Evolutionary conservation across 1,284 basidiomycete genomes (phyloP).

Genomic region (Violaceomyces palustris): DNA sequence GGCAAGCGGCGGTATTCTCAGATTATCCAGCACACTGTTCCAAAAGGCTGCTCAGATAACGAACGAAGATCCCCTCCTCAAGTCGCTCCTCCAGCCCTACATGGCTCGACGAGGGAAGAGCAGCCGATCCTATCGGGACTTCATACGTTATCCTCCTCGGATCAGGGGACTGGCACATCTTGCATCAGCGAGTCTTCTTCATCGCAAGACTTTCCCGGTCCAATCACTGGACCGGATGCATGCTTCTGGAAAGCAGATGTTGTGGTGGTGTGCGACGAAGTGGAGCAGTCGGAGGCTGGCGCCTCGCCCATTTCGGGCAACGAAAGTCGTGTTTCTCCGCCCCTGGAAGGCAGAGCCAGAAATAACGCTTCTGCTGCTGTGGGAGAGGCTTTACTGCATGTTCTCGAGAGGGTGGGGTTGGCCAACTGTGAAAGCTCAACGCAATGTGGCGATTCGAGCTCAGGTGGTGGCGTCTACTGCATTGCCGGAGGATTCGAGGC

Average conservation of each 20-base stretch:
- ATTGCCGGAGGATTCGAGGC: background rate
- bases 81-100: background rate
- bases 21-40: conserved; percentile 7
- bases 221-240: too few relatives aligned
- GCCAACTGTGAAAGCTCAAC: too few relatives aligned
- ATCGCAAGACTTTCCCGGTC: too few relatives aligned
- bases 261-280: background rate
- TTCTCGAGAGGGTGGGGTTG: background rate
- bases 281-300: background rate
- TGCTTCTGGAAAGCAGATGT: background rate
- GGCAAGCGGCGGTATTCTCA: conserved; percentile 20
- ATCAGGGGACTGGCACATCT: background rate
- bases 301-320: background rate
- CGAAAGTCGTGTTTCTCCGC: too few relatives aligned
- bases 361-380: background rate
- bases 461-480: background rate
- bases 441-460: background rate
- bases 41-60: conserved; percentile 2
- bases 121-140: background rate
- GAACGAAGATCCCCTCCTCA: background rate
- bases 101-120: background rate
- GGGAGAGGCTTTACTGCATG: background rate
- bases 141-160: background rate
- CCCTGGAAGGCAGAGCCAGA: too few relatives aligned
- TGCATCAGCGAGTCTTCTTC: too few relatives aligned